Evolutionary conservation across 1,139 yeast genomes (phyloP), one percentile per base, ranked within the genome.

Genomic region (Candida tropicalis): DNA sequence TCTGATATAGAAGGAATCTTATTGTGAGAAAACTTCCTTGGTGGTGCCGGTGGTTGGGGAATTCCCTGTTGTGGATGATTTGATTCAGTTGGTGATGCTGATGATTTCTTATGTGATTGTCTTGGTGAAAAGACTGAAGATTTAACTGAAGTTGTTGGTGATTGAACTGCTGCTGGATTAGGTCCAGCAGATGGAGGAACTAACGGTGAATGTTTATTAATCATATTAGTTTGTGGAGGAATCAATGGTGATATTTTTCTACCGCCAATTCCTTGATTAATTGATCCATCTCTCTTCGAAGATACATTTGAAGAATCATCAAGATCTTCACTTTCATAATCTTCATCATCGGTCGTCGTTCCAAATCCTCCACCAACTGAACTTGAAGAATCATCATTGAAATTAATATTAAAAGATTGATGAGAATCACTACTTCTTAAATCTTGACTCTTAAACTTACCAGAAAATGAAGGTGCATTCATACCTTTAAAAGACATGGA

Each of bases 401-500:
- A 64, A 1, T 74, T 66, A 16, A 70, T 52, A 43, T 66, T 71
- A 48, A 73, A 68, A 27, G 75, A 72, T 55, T 73, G 77, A 49
- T 73, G 77, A 3, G 76, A 70, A 23, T 64, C 73, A 18, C 68
- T 63, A 35, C 57, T 60, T 43, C 74, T 54, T 24, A 70, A 52
- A 33, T 60, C 53, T 40, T 59, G 68, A 35, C 54, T 58, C 5
- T 60, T 57, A 16, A 69, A 46, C 40, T 68, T 64, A 15, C 70
- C 65, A 8, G 65, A 73, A 52, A 81, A 77, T 1, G 79, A 68
- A 1, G 88, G 84, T 0, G 82, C 84, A 44, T 67, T 73, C 45
- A 83, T 61, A 0, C 89, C 89, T 51, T 76, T 75, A 61, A 82
- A 82, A 0, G 89, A 82, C 84, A 81, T 77, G 2, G 87, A 81